phyloP scores from a whole-genome alignment of 345 rosid species.

The Heritiera littoralis region DNA sequence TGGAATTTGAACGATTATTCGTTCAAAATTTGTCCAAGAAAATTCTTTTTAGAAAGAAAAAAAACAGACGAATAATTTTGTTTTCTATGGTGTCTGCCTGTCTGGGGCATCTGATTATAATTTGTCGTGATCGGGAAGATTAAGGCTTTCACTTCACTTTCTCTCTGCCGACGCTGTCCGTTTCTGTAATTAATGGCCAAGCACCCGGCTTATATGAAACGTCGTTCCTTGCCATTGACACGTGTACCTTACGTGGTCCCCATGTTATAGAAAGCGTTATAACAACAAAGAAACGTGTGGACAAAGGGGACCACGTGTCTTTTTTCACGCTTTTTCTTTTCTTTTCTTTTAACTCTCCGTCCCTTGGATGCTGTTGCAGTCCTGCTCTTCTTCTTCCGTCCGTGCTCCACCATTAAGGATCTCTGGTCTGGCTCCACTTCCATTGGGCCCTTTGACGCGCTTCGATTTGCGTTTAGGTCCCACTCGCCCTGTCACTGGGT shows the following conservation, averaged over 20 bases:
- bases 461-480: background rate
- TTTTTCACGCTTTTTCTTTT: background rate
- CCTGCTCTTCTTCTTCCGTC: background rate
- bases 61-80: background rate
- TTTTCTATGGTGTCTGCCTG: background rate
- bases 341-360: conserved; percentile 1
- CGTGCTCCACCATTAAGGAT: conserved; percentile 10
- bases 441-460: conserved; percentile 21
- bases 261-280: background rate
- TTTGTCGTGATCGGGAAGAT: conserved; percentile 31
- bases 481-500: background rate
- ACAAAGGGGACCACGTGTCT: conserved; percentile 26
- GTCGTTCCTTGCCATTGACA: conserved; percentile 19
- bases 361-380: conserved; percentile 23
- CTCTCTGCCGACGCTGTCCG: conserved; percentile 50
- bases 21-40: background rate
- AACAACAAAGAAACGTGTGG: conserved; percentile 23
- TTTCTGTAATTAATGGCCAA: conserved; percentile 13
- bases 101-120: background rate
- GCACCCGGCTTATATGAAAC: conserved; percentile 25
- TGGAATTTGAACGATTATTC: background rate
- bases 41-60: background rate
- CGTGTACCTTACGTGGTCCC: conserved; percentile 32
- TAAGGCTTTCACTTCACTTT: background rate
- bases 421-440: background rate